These are phyloP conservation scores for Trichophyton verrucosum DNA, from an alignment of 2,329 filamentous ascomycete species.

Conservation along the genomic window DNA sequence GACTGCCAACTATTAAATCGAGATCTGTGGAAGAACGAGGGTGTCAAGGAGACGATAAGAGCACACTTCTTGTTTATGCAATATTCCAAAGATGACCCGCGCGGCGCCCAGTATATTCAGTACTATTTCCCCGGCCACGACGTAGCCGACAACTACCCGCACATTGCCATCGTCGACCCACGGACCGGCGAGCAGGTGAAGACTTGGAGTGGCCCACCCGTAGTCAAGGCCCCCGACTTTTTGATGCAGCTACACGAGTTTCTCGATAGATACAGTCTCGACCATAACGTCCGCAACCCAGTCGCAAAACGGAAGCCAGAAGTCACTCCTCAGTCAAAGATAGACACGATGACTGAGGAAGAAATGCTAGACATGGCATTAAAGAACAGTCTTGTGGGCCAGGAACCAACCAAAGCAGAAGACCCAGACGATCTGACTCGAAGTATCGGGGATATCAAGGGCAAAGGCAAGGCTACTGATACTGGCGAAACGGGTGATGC, in stretches of 20 bases:
- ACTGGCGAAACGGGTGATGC: constrained; percentile 26
- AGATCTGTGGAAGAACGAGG: constrained; percentile 85
- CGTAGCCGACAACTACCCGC: constrained; percentile 79
- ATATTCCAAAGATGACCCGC: constrained; percentile 73
- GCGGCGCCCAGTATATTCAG: constrained; percentile 67
- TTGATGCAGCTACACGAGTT: constrained; percentile 89
- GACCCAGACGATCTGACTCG: constrained; percentile 87
- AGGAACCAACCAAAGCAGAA: constrained; percentile 38
- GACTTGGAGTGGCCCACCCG: constrained; percentile 77
- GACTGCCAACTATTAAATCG: constrained; percentile 89
- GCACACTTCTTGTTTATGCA: constrained; percentile 96
- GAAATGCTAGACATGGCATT: constrained; percentile 94
- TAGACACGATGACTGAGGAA: constrained; percentile 87
- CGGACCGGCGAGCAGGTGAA: constrained; percentile 96
- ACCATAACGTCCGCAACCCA: constrained; percentile 79
- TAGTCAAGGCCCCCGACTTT: constrained; percentile 65
- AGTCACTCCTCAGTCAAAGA: constrained; percentile 55
- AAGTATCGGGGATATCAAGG: constrained; percentile 37
- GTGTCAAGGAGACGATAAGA: constrained; percentile 64
- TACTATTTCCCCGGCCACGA: constrained; percentile 80
- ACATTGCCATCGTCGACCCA: constrained; percentile 91
- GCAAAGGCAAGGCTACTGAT: constrained; percentile 44
- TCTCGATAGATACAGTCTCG: constrained; percentile 89
- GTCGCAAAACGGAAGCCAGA: constrained; percentile 68
- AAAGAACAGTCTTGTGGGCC: constrained; percentile 66